phyloP scores from a whole-genome alignment of 2,329 filamentous ascomycete species.

The Aspergillus fumigatus region DNA sequence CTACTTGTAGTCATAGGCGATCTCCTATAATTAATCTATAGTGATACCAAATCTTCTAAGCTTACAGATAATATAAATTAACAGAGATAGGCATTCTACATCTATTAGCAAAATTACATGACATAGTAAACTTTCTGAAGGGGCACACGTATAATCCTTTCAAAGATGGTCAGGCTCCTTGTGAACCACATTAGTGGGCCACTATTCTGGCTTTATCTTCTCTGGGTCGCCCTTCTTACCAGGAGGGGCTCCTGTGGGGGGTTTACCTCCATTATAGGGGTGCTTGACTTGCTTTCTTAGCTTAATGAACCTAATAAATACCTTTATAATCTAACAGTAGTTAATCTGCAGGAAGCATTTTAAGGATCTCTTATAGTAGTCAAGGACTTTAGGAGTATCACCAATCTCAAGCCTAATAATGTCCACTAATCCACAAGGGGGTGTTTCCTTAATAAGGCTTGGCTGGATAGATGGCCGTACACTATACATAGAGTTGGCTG shows the following conservation, averaged over 20 bases:
- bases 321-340: constrained; percentile 43
- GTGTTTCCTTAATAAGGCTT: too few relatives aligned
- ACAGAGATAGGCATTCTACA: constrained; percentile 33
- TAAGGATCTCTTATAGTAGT: constrained; percentile 40
- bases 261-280: constrained; percentile 46
- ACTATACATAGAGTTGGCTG: too few relatives aligned
- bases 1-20: constrained; percentile 37
- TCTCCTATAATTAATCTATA: constrained; percentile 36
- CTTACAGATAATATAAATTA: constrained; percentile 39
- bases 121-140: not conserved
- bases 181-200: constrained; percentile 39
- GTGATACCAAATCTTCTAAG: constrained; percentile 33
- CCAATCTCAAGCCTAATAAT: constrained; percentile 36
- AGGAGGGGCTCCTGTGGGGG: constrained; percentile 29
- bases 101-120: constrained; percentile 1
- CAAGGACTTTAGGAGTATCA: constrained; percentile 32
- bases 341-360: constrained; percentile 43
- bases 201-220: constrained; percentile 43
- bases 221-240: constrained; percentile 39
- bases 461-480: too few relatives aligned
- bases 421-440: constrained; percentile 19
- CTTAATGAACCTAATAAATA: constrained; percentile 45
- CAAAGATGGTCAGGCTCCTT: constrained; percentile 47
- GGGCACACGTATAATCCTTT: constrained; percentile 40
- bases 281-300: constrained; percentile 46